These are phyloP conservation scores for Paecilomyces fulvus DNA, from an alignment of 2,329 filamentous ascomycete genomes.

Conservation along the genomic window DNA sequence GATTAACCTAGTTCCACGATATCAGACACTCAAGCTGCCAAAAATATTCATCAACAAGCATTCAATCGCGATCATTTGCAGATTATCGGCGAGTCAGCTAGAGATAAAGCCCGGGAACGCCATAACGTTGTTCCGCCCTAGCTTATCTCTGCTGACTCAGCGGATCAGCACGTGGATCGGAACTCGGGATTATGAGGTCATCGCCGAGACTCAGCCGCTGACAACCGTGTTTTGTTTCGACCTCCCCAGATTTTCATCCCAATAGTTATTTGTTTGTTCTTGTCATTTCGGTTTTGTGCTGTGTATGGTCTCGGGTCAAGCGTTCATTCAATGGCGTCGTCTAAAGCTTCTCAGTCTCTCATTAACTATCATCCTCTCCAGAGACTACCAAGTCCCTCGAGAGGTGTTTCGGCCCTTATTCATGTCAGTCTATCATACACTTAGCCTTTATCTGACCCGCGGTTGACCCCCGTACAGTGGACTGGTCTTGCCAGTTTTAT, in stretches of 20 bases:
- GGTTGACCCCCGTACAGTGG: slow-evolving; percentile 20
- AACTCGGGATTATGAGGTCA: background rate
- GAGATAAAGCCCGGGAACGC: background rate
- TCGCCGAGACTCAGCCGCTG: background rate
- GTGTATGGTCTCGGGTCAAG: background rate
- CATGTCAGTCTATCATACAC: slow-evolving; percentile 26
- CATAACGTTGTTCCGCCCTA: background rate
- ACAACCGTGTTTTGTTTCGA: background rate
- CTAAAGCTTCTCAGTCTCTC: slow-evolving; percentile 10
- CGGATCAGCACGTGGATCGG: background rate
- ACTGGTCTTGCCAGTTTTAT: slow-evolving; percentile 34
- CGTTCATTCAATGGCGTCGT: slow-evolving; percentile 4
- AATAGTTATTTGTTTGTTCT: background rate
- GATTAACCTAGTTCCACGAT: background rate
- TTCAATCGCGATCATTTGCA: background rate
- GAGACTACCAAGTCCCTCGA: slow-evolving; percentile 33
- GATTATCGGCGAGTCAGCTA: background rate
- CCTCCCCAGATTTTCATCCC: background rate
- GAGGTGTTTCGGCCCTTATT: slow-evolving; percentile 33
- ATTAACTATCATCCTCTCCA: slow-evolving; percentile 35
- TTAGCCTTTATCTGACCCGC: slow-evolving; percentile 3
- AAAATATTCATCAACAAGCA: background rate
- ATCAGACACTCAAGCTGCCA: background rate
- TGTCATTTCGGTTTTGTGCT: background rate
- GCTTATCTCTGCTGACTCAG: background rate